phyloP scores from a whole-genome alignment of 192 early-diverging fungal genomes.

The Phlyctochytrium planicorne region DNA sequence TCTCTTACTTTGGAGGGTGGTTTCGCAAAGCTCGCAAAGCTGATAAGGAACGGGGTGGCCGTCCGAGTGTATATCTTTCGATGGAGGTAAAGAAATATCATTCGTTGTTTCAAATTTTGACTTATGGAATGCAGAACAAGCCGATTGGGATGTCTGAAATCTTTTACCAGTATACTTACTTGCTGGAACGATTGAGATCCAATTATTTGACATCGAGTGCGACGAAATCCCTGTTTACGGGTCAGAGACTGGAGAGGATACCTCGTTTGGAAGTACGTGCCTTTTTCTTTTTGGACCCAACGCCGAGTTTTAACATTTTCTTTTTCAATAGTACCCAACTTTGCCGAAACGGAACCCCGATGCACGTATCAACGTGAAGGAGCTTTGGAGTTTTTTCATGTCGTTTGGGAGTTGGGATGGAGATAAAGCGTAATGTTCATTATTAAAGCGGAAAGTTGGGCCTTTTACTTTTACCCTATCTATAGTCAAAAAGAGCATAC shows the following conservation, averaged over 20 bases:
- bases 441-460: constrained; percentile 2
- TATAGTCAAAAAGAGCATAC: too few species aligned
- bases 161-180: constrained; percentile 89
- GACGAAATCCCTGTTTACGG: constrained; percentile 72
- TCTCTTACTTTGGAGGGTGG: too few species aligned
- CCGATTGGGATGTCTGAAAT: constrained; percentile 74
- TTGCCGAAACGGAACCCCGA: constrained; percentile 22
- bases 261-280: constrained; percentile 61
- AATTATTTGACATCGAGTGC: constrained; percentile 79
- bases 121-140: constrained; percentile 41
- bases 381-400: not conserved
- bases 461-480: too few species aligned
- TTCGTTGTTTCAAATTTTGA: too few species aligned
- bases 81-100: too few species aligned
- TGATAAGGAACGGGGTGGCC: too few species aligned
- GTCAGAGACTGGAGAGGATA: constrained; percentile 76
- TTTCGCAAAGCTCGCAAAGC: too few species aligned
- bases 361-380: not conserved
- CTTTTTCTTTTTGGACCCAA: too few species aligned
- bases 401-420: not conserved
- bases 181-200: constrained; percentile 61
- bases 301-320: not conserved
- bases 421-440: not conserved
- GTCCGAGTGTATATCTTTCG: too few species aligned
- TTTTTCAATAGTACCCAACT: constrained; percentile 25